Conservation (phyloP, 108 stramenopile genomes). For the Stephanodiscus triporus region DNA sequence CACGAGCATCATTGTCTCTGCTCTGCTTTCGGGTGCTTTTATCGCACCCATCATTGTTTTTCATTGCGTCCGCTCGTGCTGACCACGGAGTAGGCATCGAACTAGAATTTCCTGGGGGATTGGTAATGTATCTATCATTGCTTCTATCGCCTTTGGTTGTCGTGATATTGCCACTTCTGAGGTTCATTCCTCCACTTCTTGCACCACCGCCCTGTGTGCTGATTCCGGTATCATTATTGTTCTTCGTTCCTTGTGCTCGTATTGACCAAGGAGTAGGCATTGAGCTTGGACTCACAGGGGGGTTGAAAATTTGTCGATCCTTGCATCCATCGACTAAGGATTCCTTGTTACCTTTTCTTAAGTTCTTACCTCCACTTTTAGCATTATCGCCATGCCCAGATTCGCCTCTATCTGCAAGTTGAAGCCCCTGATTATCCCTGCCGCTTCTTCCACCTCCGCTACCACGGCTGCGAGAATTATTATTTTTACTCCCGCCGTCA, state of each 20-base stretch:
- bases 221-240: background rate
- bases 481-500: background rate
- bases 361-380: background rate
- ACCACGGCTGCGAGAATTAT: background rate
- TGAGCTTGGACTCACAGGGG: background rate
- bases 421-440: background rate
- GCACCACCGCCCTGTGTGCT: background rate
- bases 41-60: background rate
- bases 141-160: background rate
- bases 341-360: background rate
- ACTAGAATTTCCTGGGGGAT: background rate
- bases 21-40: background rate
- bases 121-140: background rate
- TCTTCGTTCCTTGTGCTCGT: slow-evolving; percentile 5
- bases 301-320: background rate
- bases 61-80: background rate
- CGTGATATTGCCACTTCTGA: background rate
- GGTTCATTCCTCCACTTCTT: background rate
- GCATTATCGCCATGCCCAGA: background rate
- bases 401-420: background rate
- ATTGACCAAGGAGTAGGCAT: slow-evolving; percentile 13
- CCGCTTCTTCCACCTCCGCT: slow-evolving; percentile 7
- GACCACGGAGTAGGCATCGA: background rate
- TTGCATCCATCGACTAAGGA: background rate
- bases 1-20: slow-evolving; percentile 3